Evolutionary conservation across 129 eudicot species (phyloP).

Genomic region (Kitagawia praeruptora): DNA sequence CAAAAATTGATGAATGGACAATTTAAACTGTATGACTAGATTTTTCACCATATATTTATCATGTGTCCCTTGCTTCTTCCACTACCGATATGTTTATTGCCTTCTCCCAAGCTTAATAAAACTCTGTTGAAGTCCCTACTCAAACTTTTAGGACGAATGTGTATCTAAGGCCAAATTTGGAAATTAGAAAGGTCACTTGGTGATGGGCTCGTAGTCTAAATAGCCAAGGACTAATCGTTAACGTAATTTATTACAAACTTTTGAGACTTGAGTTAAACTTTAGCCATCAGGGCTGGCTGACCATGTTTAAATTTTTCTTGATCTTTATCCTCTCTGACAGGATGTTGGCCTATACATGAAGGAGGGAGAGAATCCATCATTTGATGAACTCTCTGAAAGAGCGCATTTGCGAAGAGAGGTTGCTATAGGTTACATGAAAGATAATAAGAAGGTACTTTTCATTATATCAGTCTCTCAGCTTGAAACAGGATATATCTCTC

Average conservation of each 20-base stretch:
- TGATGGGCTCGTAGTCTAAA: neutral
- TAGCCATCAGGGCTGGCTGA: neutral
- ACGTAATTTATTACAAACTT: neutral
- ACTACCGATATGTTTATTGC: neutral
- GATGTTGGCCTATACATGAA: conserved; percentile 80
- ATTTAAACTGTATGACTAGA: neutral
- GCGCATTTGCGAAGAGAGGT: conserved; percentile 85
- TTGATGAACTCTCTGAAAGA: conserved; percentile 84
- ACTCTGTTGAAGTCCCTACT: neutral
- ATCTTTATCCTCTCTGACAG: conserved; percentile 21
- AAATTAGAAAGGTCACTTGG: neutral
- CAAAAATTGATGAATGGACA: neutral
- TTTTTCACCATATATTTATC: neutral
- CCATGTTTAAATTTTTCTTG: neutral
- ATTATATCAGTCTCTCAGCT: neutral
- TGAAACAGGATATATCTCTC: neutral
- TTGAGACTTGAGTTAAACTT: neutral
- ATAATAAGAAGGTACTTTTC: conserved; percentile 55
- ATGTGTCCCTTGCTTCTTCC: neutral
- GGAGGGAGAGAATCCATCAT: conserved; percentile 70
- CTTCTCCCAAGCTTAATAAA: neutral
- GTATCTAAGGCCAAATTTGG: neutral
- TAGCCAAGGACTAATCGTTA: neutral
- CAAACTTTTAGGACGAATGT: neutral
- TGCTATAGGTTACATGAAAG: conserved; percentile 84